These are phyloP conservation scores for Ammopiptanthus mongolicus DNA, from an alignment of 306 rosid species.

Conservation along the genomic window DNA sequence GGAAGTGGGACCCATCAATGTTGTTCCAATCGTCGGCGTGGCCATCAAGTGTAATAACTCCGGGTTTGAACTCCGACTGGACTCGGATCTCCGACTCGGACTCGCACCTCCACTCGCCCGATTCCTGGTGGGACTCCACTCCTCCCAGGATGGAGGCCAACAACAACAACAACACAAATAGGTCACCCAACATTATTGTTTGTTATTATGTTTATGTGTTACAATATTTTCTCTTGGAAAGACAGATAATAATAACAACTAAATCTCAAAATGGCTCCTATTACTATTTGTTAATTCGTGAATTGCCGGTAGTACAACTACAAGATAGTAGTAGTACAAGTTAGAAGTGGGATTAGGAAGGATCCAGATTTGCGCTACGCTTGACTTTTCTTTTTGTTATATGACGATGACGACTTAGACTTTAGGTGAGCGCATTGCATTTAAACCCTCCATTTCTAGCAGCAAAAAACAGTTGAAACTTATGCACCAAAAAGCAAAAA, in stretches of 20 bases:
- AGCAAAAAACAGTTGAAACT: too few relatives aligned
- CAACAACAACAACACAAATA: constrained; percentile 25
- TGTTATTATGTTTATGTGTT: background rate
- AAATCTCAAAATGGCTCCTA: background rate
- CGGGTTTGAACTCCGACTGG: constrained; percentile 58
- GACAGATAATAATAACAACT: too few relatives aligned
- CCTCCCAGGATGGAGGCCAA: constrained; percentile 25
- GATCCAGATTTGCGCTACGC: background rate
- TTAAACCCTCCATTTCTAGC: too few relatives aligned
- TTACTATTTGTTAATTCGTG: too few relatives aligned
- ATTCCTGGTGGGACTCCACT: constrained; percentile 70
- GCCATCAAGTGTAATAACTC: constrained; percentile 76
- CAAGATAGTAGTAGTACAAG: background rate
- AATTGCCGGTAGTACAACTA: too few relatives aligned
- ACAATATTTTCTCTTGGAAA: background rate
- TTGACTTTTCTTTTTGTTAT: background rate
- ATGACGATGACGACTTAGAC: too few relatives aligned
- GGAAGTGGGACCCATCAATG: constrained; percentile 68
- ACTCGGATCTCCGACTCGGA: constrained; percentile 63
- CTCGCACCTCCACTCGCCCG: constrained; percentile 80
- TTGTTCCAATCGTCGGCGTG: constrained; percentile 89
- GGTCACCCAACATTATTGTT: constrained; percentile 40
- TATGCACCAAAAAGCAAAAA: too few relatives aligned
- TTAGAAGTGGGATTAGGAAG: background rate
- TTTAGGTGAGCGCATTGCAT: too few relatives aligned